These are phyloP conservation scores for Limnanthes douglasii DNA, from an alignment of 345 rosid species.

Conservation along the genomic window DNA sequence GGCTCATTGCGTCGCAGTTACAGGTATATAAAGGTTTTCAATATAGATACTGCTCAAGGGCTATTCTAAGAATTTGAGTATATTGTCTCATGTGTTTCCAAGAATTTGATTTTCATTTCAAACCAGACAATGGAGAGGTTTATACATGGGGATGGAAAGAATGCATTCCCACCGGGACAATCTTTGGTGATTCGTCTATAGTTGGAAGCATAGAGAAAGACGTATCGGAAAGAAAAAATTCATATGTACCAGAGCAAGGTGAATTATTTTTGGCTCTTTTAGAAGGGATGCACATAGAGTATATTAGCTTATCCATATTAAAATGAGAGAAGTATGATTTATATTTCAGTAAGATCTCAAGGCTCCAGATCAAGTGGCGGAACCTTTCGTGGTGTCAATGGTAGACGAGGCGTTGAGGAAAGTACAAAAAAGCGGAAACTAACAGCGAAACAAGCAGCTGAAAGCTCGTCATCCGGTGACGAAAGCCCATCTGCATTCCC, in stretches of 20 bases:
- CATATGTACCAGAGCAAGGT: conserved; percentile 63
- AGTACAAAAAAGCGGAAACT: conserved; percentile 61
- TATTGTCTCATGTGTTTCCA: background rate
- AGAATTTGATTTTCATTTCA: conserved; percentile 5
- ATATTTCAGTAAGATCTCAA: conserved; percentile 45
- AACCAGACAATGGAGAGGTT: conserved; percentile 54
- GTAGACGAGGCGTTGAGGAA: conserved; percentile 42
- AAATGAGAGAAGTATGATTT: conserved; percentile 4
- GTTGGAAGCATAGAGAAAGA: conserved; percentile 29
- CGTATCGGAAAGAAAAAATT: conserved; percentile 36
- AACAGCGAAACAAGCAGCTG: conserved; percentile 56
- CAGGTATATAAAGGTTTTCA: conserved; percentile 30
- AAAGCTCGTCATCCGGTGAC: conserved; percentile 55
- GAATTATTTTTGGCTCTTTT: conserved; percentile 6
- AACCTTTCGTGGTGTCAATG: conserved; percentile 22
- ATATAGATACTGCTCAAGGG: background rate
- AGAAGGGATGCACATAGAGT: conserved; percentile 4
- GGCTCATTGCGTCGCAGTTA: conserved; percentile 93
- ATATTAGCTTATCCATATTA: conserved; percentile 8
- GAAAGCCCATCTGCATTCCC: conserved; percentile 77
- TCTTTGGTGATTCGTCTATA: conserved; percentile 35
- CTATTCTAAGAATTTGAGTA: background rate
- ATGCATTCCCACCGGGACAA: conserved; percentile 85
- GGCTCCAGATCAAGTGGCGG: conserved; percentile 37
- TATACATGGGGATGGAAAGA: conserved; percentile 99